Base-by-base conservation (phyloP, 179 eudicot genomes). In the Silene coronaria region DNA sequence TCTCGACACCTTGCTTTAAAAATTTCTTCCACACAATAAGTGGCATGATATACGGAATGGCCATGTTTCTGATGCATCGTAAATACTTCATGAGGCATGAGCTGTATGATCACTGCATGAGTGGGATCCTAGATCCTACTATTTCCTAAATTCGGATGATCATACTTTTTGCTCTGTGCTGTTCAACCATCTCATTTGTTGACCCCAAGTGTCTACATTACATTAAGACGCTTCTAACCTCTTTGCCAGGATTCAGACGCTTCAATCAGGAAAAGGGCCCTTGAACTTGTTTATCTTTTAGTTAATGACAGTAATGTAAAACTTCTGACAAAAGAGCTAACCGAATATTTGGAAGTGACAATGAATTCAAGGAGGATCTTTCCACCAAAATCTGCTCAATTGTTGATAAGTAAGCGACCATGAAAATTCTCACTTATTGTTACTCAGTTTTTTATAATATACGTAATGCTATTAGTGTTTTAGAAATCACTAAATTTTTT, bases 191-290 rank as follows among this genome's bases (percentile, higher is more conserved):
- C 57, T 76, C 58, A 9, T 53, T 22, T 4, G 74, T 38, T 7
- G 63, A 17, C 34, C 14, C 32, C 6, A 48, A 45, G 46, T 27
- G 21, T 64, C 17, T 30, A 53, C 36, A 46, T 48, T 27, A 11
- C 57, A 23, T 48, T 51, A 46, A 67, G 71, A 68, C 26, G 38
- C 27, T 55, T 78, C 12, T 53, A 66, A 55, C 28, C 24, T 70
- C 9, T 73, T 80, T 68, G 11, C 73, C 90, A 96, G 99, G 99
- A 96, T 88, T 87, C 96, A 74, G 99, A 96, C 86, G 92, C 93
- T 79, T 96, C 99, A 71, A 96, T 96, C 76, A 85, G 97, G 76
- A 92, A 89, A 85, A 88, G 92, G 87, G 97, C 99, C 71, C 97
- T 96, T 83, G 99, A 93, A 70, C 91, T 96, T 81, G 89, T 91